These are phyloP conservation scores for Solanum pinnatisectum DNA, from an alignment of 257 asterid genomes.

Conservation along the genomic window DNA sequence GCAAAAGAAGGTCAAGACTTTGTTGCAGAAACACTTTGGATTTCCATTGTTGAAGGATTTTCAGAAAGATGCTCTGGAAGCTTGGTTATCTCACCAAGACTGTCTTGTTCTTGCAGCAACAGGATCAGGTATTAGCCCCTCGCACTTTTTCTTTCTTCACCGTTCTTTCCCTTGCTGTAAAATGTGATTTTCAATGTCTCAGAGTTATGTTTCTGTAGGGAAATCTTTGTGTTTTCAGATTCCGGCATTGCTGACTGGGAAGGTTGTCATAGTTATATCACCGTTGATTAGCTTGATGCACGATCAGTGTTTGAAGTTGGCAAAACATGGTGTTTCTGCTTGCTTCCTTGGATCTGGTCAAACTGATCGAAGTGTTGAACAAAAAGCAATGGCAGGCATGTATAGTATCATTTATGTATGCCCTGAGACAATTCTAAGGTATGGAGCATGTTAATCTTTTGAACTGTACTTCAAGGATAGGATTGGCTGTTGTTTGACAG, in stretches of 20 bases:
- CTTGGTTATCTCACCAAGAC: conserved; percentile 58
- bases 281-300: conserved; percentile 90
- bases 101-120: conserved; percentile 78
- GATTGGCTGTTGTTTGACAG: conserved; percentile 1
- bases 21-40: conserved; percentile 48
- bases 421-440: conserved; percentile 79
- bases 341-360: conserved; percentile 95
- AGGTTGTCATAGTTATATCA: conserved; percentile 70
- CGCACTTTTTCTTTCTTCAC: neutral
- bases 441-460: neutral
- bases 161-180: neutral
- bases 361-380: conserved; percentile 54
- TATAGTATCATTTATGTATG: conserved; percentile 61
- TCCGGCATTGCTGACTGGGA: conserved; percentile 64
- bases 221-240: conserved; percentile 72
- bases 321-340: conserved; percentile 59
- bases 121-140: conserved; percentile 55
- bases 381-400: conserved; percentile 61
- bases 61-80: conserved; percentile 62
- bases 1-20: conserved; percentile 28
- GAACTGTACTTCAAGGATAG: neutral
- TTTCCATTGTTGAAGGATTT: conserved; percentile 46
- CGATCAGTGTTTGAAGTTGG: conserved; percentile 75
- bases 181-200: conserved; percentile 1
- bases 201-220: conserved; percentile 33